phyloP scores from a whole-genome alignment of 768 basidiomycete species.

The Megacollybia marginata region DNA sequence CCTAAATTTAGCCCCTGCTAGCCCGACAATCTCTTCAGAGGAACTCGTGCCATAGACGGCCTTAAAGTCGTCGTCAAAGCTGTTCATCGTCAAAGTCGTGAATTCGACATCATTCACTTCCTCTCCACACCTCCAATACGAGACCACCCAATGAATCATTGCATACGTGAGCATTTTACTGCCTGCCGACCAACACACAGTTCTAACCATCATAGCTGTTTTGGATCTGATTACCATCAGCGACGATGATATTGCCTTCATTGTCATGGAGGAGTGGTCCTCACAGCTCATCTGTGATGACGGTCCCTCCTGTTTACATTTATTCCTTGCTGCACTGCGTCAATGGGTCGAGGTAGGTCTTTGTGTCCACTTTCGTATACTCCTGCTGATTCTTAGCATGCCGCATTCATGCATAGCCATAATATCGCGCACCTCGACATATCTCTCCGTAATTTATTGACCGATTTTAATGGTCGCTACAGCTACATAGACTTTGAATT shows the following conservation, averaged over 20 bases:
- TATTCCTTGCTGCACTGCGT: constrained; percentile 49
- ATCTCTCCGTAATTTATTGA: constrained; percentile 60
- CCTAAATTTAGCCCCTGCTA: constrained; percentile 18
- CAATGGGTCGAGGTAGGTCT: constrained; percentile 60
- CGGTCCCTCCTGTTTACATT: constrained; percentile 40
- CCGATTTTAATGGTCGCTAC: constrained; percentile 55
- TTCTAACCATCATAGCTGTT: constrained; percentile 37
- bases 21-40: constrained; percentile 72
- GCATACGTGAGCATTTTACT: constrained; percentile 51
- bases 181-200: constrained; percentile 1
- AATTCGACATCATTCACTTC: constrained; percentile 50
- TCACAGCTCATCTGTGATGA: constrained; percentile 46
- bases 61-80: constrained; percentile 60
- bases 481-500: constrained; percentile 73
- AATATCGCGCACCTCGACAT: constrained; percentile 67
- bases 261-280: constrained; percentile 81
- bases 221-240: constrained; percentile 52
- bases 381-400: constrained; percentile 36
- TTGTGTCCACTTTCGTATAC: not conserved
- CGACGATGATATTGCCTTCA: constrained; percentile 49
- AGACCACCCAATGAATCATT: constrained; percentile 63
- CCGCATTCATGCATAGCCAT: constrained; percentile 62
- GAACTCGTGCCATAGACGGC: constrained; percentile 43
- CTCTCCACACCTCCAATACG: constrained; percentile 47
- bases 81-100: constrained; percentile 54